phyloP scores from a whole-genome alignment of 164 flowering plant species.

The Dillenia suffruticosa region DNA sequence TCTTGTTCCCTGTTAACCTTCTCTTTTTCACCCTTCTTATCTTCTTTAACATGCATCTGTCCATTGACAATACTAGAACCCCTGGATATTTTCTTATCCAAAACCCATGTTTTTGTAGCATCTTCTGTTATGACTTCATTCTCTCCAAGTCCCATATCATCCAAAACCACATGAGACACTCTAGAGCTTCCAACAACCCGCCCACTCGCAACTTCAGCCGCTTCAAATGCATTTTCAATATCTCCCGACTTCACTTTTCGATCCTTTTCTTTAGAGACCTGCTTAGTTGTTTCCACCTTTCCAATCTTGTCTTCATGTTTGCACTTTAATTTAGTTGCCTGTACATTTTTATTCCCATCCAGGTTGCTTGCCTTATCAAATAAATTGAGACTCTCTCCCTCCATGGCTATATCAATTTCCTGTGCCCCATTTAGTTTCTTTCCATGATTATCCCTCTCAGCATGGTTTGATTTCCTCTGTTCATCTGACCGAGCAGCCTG shows the following conservation, averaged over 20 bases:
- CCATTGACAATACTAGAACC: constrained; percentile 9
- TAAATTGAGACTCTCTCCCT: constrained; percentile 8
- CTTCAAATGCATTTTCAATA: neutral
- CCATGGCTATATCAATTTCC: neutral
- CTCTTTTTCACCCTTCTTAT: constrained; percentile 22
- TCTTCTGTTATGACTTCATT: constrained; percentile 8
- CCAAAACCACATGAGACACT: neutral
- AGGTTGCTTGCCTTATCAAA: constrained; percentile 10
- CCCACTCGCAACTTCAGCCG: neutral
- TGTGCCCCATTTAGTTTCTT: constrained; percentile 9
- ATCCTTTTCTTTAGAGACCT: neutral
- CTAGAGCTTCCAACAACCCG: constrained; percentile 2
- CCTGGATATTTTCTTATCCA: constrained; percentile 16
- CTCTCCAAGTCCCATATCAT: constrained; percentile 9
- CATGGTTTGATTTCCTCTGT: no score
- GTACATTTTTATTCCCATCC: constrained; percentile 6
- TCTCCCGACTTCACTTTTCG: neutral
- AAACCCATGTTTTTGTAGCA: constrained; percentile 6
- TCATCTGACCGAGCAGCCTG: no score
- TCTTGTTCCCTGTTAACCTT: constrained; percentile 28
- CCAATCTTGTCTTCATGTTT: constrained; percentile 4
- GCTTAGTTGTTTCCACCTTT: constrained; percentile 6
- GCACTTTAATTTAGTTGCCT: neutral
- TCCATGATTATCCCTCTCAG: constrained; percentile 14
- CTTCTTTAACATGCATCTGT: constrained; percentile 10